Base-by-base conservation (phyloP, 2,329 filamentous ascomycete species). In the Trichoderma koningiopsis region DNA sequence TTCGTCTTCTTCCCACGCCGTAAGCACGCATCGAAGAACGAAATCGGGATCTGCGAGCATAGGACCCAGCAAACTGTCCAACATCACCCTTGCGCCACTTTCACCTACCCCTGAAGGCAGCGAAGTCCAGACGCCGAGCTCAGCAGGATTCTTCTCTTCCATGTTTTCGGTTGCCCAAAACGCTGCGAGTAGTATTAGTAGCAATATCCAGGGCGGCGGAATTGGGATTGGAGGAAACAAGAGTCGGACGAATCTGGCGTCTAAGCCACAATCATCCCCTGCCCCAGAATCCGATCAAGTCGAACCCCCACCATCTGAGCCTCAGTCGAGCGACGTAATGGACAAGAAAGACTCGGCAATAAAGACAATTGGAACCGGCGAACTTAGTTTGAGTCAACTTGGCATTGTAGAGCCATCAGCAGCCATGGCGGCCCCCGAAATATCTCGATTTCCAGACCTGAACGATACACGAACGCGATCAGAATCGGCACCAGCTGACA, bases 131-230 rank as follows among this genome's bases (percentile, higher is more conserved):
- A 89, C 88, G 71, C 75, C 77, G 75, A 88, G 87, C 35, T 85
- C 87, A 67, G 83, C 86, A 47, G 90, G 94, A 0, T 98, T 99
- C 82, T 98, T 99, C 81, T 97, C 93, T 5, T 94, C 92, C 31
- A 92, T 99, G 77, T 89, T 99, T 72, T 95, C 93, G 52, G 95
- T 91, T 57, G 96, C 96, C 22, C 95, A 98, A 79, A 97, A 91
- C 85, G 95, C 95, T 55, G 94, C 94, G 16, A 93, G 84, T 72
- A 89, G 88, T 22, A 79, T 94, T 5, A 93, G 87, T 73, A 92
- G 87, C 72, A 93, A 90, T 59, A 90, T 97, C 58, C 88, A 88
- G 60, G 94, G 89, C 77, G 87, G 85, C 4, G 84, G 84, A 35
- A 84, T 88, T 64, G 81, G 83, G 8, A 86, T 87, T n/a, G 77